Evolutionary conservation across 768 basidiomycete species (phyloP), one percentile per base, ranked within the genome.

Genomic region (Tubosaeta sp.): DNA sequence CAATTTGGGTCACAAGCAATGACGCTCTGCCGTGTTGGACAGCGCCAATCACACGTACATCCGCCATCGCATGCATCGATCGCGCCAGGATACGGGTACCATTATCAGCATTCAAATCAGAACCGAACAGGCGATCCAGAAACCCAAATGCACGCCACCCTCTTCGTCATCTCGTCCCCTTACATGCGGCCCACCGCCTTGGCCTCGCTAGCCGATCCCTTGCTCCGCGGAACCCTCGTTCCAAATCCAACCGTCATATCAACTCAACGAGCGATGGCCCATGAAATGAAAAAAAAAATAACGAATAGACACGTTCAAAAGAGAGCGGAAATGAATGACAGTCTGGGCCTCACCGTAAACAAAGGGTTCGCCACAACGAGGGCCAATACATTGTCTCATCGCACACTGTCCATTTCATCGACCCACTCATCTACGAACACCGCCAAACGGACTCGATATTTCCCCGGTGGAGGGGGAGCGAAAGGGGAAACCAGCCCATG

Each of bases 351-450:
- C 36, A 31, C 34, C 38, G 38, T 22, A 39, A 24, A 34, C 22
- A 7, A 22, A 39, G 47, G 51, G 54, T 51, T 11, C 40, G 25
- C 12, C 34, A 46, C 34, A 51, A 56, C 34, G 49, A 49, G 43
- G 46, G 35, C 12, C 9, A 9, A 19, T 11, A 36, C 13, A 16
- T 31, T 7, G 6, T 27, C 44, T 34, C 38, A 21, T 41, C 13
- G 19, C 39, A 12, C 38, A 19, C 13, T 12, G 4, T 41, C 21
- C 22, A 6, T 30, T 19, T 22, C 41, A 38, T 19, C 35, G 38
- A 52, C n/a, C 51, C 22, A 56, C 70, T 54, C 42, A 77, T 79
- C 77, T 55, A 74, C 79, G 79, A 82, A 19, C 81, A 76, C 83
- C 79, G 51, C 16, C 8, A 13, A 36, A 21, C 35, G 19, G 35